Evolutionary conservation across 495 filamentous ascomycete species (phyloP).

Genomic region (Trichocladium uniseriatum): DNA sequence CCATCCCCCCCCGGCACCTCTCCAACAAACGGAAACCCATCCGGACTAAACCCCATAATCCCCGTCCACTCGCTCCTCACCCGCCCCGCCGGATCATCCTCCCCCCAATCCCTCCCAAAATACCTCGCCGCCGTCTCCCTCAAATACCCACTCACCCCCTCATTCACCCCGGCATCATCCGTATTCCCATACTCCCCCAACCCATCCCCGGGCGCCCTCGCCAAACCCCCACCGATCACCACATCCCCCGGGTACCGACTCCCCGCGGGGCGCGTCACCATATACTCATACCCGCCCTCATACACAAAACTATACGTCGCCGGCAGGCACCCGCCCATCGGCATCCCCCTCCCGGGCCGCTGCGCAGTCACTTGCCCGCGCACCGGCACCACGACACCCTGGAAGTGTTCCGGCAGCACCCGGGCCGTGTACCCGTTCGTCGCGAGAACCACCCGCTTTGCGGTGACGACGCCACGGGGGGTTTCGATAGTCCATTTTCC

Average conservation of each 20-base stretch:
- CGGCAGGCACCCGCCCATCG: slow-evolving; percentile 30
- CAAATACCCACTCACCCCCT: slow-evolving; percentile 45
- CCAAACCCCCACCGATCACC: slow-evolving; percentile 61
- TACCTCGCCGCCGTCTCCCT: slow-evolving; percentile 36
- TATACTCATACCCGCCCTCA: slow-evolving; percentile 52
- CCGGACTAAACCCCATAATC: slow-evolving; percentile 50
- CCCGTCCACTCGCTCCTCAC: slow-evolving; percentile 54
- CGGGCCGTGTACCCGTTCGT: slow-evolving; percentile 64
- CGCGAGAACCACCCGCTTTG: slow-evolving; percentile 52
- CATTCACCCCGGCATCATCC: slow-evolving; percentile 51
- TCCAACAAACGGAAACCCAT: slow-evolving; percentile 49
- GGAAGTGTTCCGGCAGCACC: slow-evolving; percentile 47
- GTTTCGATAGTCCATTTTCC: slow-evolving; percentile 42
- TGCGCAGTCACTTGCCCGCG: slow-evolving; percentile 61
- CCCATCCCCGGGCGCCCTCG: slow-evolving; percentile 35
- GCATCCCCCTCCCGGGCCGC: slow-evolving; percentile 41
- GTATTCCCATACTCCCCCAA: slow-evolving; percentile 43
- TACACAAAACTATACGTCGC: slow-evolving; percentile 57
- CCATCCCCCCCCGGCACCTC: slow-evolving; percentile 34
- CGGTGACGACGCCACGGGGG: slow-evolving; percentile 42
- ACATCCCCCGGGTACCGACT: slow-evolving; percentile 46
- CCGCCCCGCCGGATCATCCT: slow-evolving; percentile 46
- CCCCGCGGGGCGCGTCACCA: slow-evolving; percentile 49
- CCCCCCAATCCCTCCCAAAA: slow-evolving; percentile 51
- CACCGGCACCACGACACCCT: slow-evolving; percentile 54